Conservation (phyloP, 1,139 yeast species). For the Debaryomyces robertsiae region DNA sequence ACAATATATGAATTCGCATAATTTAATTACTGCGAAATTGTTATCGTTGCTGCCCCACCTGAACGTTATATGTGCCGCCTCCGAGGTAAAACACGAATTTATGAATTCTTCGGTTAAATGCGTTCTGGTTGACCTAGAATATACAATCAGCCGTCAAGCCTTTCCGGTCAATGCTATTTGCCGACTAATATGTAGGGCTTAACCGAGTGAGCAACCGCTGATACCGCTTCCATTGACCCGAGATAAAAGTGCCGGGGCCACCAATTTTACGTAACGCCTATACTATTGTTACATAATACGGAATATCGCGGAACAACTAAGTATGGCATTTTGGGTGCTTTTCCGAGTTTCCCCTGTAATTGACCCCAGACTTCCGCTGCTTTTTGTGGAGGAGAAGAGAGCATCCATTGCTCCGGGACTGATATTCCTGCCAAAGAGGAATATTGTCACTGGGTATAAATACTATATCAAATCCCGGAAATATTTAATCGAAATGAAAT, state of each 20-base stretch:
- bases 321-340: background rate
- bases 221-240: conserved; percentile 3
- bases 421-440: background rate
- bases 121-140: too few species aligned
- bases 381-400: conserved; percentile 8
- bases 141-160: too few species aligned
- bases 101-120: too few species aligned
- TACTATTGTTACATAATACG: conserved; percentile 5
- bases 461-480: conserved; percentile 1
- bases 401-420: conserved; percentile 10
- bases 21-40: too few species aligned
- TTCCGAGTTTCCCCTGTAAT: conserved; percentile 6
- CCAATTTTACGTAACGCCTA: conserved; percentile 2
- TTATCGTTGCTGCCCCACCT: too few species aligned
- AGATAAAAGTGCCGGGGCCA: conserved; percentile 1
- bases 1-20: too few species aligned
- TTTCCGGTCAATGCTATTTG: too few species aligned
- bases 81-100: too few species aligned
- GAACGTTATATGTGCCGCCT: too few species aligned
- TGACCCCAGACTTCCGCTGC: conserved; percentile 5
- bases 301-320: conserved; percentile 2
- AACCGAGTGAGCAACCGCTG: too few species aligned
- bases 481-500: background rate
- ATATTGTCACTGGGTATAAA: conserved; percentile 1
- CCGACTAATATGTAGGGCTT: too few species aligned